Evolutionary conservation across 768 basidiomycete genomes (phyloP).

Genomic region (Tephrocybe sp.): DNA sequence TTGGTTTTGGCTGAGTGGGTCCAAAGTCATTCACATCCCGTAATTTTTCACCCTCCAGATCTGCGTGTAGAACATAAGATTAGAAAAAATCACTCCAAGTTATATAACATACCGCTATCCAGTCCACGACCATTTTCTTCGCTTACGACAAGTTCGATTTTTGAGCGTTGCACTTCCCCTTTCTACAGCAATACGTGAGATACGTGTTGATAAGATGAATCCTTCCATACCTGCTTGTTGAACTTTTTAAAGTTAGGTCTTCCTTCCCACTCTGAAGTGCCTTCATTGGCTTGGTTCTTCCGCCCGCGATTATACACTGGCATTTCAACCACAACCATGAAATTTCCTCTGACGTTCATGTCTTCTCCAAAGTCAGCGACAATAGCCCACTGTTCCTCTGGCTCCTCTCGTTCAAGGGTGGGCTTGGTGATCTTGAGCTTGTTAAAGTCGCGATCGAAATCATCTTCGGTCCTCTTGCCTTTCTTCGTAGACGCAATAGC

Average conservation of each 20-base stretch:
- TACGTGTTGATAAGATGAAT: background rate
- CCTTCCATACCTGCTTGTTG: conserved; percentile 45
- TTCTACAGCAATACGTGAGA: conserved; percentile 21
- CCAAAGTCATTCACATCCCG: conserved; percentile 20
- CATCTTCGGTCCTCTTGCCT: conserved; percentile 64
- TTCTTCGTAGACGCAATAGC: conserved; percentile 72
- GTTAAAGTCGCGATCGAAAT: conserved; percentile 79
- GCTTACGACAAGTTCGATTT: conserved; percentile 49
- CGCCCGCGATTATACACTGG: conserved; percentile 41
- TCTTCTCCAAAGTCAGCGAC: conserved; percentile 69
- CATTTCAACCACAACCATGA: conserved; percentile 75
- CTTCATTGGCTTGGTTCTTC: conserved; percentile 18
- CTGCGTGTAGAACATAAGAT: conserved; percentile 27
- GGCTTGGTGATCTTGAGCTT: conserved; percentile 70
- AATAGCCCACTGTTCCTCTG: conserved; percentile 53
- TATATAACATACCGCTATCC: conserved; percentile 40
- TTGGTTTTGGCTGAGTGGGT: conserved; percentile 19
- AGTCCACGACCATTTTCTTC: conserved; percentile 55
- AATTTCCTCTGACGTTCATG: conserved; percentile 62
- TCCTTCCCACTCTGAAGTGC: conserved; percentile 41
- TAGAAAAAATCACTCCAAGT: background rate
- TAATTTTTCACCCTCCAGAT: conserved; percentile 47
- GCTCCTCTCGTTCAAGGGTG: conserved; percentile 44
- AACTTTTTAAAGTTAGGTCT: conserved; percentile 77
- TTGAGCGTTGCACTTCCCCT: conserved; percentile 24